Evolutionary conservation across 2,329 filamentous ascomycete genomes (phyloP).

Genomic region (Penicillium olsonii): DNA sequence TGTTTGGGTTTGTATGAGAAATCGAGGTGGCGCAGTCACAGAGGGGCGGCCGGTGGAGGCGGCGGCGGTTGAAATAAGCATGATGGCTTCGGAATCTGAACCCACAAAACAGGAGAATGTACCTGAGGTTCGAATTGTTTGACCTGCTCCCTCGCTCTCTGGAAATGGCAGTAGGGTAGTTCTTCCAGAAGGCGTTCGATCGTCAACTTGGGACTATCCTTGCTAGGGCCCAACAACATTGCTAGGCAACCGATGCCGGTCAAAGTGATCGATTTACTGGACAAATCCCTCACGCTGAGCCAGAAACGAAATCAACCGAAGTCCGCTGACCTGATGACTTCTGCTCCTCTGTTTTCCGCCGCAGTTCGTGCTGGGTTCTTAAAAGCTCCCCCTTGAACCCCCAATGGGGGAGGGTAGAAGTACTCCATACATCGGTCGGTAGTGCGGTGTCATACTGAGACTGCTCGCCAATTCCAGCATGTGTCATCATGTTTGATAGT

Average conservation of each 20-base stretch:
- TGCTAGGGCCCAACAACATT: too few relatives aligned
- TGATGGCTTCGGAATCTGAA: neutral
- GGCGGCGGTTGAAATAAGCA: constrained; percentile 8
- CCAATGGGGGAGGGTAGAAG: constrained; percentile 41
- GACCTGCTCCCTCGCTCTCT: too few relatives aligned
- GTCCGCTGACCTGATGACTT: constrained; percentile 35
- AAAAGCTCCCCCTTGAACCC: constrained; percentile 51
- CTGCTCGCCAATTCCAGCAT: constrained; percentile 56
- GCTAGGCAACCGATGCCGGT: too few relatives aligned
- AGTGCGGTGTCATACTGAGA: constrained; percentile 58
- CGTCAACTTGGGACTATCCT: neutral
- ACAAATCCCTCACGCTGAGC: constrained; percentile 9
- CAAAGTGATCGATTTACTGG: neutral
- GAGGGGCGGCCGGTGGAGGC: constrained; percentile 12
- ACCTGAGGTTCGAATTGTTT: neutral
- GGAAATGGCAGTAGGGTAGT: neutral
- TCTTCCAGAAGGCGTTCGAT: too few relatives aligned
- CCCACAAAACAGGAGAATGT: neutral
- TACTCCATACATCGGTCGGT: constrained; percentile 43
- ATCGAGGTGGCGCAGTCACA: constrained; percentile 10
- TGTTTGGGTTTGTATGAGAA: constrained; percentile 19
- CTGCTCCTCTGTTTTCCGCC: constrained; percentile 37
- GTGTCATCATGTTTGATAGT: constrained; percentile 58
- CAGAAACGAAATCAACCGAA: constrained; percentile 44
- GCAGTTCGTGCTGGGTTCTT: constrained; percentile 43